Evolutionary conservation across 2,329 filamentous ascomycete species (phyloP), one percentile per base, ranked within the genome.

Genomic region (Apiospora rasikravindrae): DNA sequence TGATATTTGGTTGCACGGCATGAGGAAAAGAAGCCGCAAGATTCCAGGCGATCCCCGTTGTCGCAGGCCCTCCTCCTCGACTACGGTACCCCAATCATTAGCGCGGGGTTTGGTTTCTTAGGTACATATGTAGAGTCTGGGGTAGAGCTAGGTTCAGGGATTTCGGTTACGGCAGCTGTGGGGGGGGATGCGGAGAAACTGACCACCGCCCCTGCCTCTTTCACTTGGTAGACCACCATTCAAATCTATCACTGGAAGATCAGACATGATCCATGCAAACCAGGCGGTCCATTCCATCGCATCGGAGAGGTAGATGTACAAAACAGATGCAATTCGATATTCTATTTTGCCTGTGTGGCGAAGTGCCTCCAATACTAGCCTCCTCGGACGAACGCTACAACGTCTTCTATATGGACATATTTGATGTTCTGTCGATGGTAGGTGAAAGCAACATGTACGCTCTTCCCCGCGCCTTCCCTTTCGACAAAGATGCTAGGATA

Each of bases 361-460:
- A 33, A 19, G 26, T 33, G 51, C 26, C 4, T 5, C 24, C 0
- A 19, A 22, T 16, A 37, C 53, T 61, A 61, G 16, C 53, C 53
- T 37, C 53, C 53, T 8, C 53, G 26, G 16, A 77, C 75, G 77
- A 80, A 82, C 0, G 10, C 45, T 40, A 81, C 77, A 0, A 78
- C 67, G 29, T 81, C 73, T 1, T 75, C 70, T 2, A 83, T 77
- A 71, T 72, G 75, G 7, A 82, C 79, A 73, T 83, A 83, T 71
- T 84, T 84, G 26, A 86, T 84, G 64, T 80, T 77, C 70, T 85
- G 84, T 33, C 84, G 75, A 74, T 83, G 82, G 68, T 82, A 85
- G 0, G 84, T 86, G 53, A 82, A 86, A 1, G 82, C 83, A 33
- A 86, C 75, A 72, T 85, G 82, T 2, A 71, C 61, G 42, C 51